phyloP scores from a whole-genome alignment of 106 monocot species.

The Iris macrosiphon region DNA sequence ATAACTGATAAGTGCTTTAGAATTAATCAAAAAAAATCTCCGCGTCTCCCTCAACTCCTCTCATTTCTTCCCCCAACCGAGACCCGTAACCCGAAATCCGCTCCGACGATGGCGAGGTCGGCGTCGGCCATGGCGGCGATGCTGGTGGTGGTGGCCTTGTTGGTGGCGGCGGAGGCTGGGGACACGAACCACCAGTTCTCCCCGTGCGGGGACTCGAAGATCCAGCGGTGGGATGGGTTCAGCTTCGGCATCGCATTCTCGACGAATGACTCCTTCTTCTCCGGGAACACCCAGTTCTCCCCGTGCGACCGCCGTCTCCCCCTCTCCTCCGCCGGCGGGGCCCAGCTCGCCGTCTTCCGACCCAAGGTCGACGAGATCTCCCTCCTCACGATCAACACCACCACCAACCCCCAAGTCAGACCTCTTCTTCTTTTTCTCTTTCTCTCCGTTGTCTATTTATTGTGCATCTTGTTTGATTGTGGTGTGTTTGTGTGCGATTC shows the following conservation, averaged over 20 bases:
- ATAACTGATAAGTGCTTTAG: too few relatives aligned
- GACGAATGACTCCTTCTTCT: conserved; percentile 40
- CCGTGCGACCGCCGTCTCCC: conserved; percentile 65
- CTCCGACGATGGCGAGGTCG: background rate
- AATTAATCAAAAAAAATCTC: too few relatives aligned
- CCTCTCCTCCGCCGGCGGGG: conserved; percentile 20
- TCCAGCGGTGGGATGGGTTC: conserved; percentile 69
- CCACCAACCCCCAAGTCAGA: conserved; percentile 24
- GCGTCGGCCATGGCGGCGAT: conserved; percentile 1
- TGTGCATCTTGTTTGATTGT: background rate
- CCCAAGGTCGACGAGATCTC: conserved; percentile 95
- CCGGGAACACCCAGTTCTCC: conserved; percentile 45
- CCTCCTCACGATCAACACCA: conserved; percentile 76
- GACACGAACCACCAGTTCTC: conserved; percentile 51
- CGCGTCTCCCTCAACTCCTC: too few relatives aligned
- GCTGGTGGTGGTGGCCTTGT: background rate
- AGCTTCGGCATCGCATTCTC: conserved; percentile 65
- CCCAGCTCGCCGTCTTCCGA: conserved; percentile 43
- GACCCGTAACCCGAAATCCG: too few relatives aligned
- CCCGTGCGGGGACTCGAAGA: conserved; percentile 64
- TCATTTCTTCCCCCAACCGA: too few relatives aligned
- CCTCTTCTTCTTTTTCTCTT: conserved; percentile 7
- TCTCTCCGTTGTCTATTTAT: conserved; percentile 5
- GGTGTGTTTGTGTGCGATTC: too few relatives aligned
- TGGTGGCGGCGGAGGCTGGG: conserved; percentile 15